Evolutionary conservation across 768 basidiomycete species (phyloP).

Genomic region (Pisolithus marmoratus): DNA sequence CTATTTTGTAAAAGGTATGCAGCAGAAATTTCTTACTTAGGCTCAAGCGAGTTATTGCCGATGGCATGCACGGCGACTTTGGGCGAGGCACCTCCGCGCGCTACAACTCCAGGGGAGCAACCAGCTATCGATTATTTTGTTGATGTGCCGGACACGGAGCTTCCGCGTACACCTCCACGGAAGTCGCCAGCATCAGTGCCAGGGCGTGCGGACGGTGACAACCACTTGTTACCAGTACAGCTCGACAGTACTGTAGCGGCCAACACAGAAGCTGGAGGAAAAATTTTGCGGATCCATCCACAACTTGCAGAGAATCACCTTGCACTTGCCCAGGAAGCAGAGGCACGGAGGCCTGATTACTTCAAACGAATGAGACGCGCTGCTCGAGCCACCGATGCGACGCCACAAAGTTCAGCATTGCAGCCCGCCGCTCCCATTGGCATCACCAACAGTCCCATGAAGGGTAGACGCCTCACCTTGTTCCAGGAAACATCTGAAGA

Average conservation of each 20-base stretch:
- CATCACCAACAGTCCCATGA: slow-evolving; percentile 63
- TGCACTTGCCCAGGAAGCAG: slow-evolving; percentile 46
- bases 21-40: neutral
- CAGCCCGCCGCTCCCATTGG: slow-evolving; percentile 38
- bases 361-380: slow-evolving; percentile 54
- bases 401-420: slow-evolving; percentile 11
- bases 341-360: slow-evolving; percentile 68
- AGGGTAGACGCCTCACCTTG: slow-evolving; percentile 65
- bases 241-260: neutral
- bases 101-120: neutral
- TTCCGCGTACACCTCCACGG: neutral
- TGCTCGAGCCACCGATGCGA: slow-evolving; percentile 17
- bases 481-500: slow-evolving; percentile 82
- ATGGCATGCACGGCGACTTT: neutral
- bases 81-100: neutral
- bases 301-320: slow-evolving; percentile 46
- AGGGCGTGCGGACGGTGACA: neutral
- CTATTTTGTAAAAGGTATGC: neutral
- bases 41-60: too few relatives aligned
- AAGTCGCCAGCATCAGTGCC: neutral
- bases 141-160: neutral
- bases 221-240: neutral
- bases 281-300: slow-evolving; percentile 56
- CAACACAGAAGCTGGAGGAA: slow-evolving; percentile 39
- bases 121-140: neutral